Evolutionary conservation across 306 rosid genomes (phyloP).

Genomic region (Prunus campanulata): DNA sequence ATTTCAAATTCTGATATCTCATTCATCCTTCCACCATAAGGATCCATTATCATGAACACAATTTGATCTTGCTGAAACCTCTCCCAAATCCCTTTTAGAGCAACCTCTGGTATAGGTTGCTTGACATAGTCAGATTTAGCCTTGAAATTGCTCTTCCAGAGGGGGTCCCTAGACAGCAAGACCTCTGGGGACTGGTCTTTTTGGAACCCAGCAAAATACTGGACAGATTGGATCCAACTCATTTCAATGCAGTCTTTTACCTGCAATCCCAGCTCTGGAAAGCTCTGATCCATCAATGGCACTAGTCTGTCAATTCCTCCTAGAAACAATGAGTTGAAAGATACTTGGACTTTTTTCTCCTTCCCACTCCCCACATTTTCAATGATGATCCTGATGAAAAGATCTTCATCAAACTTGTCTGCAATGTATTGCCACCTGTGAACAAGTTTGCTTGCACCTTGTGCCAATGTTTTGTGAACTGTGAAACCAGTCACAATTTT

Average conservation of each 20-base stretch:
- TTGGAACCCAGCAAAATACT: conserved; percentile 38
- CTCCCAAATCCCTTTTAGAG: conserved; percentile 42
- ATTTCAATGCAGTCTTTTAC: conserved; percentile 54
- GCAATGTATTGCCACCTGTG: conserved; percentile 41
- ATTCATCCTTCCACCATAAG: conserved; percentile 53
- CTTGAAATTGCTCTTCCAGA: conserved; percentile 43
- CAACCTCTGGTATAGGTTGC: conserved; percentile 41
- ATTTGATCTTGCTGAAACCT: conserved; percentile 39
- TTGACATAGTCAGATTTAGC: conserved; percentile 56
- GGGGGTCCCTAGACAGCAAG: conserved; percentile 37
- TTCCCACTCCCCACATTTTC: conserved; percentile 27
- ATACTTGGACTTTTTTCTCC: conserved; percentile 17
- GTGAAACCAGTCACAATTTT: conserved; percentile 33
- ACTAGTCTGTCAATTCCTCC: conserved; percentile 38
- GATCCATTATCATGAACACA: conserved; percentile 46
- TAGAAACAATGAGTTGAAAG: conserved; percentile 39
- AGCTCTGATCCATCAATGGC: conserved; percentile 40
- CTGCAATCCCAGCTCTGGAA: conserved; percentile 50
- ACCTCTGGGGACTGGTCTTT: conserved; percentile 28
- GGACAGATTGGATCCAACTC: conserved; percentile 52
- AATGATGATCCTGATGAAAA: conserved; percentile 47
- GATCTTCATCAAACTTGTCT: conserved; percentile 42
- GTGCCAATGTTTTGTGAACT: conserved; percentile 15
- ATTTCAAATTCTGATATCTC: conserved; percentile 38
- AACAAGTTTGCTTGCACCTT: conserved; percentile 30